A percentile compares a stretch with the other conserved stretches of the same genome.
phyloP scores from a whole-genome alignment of 1,284 basidiomycete genomes.

The Malassezia psittaci region DNA sequence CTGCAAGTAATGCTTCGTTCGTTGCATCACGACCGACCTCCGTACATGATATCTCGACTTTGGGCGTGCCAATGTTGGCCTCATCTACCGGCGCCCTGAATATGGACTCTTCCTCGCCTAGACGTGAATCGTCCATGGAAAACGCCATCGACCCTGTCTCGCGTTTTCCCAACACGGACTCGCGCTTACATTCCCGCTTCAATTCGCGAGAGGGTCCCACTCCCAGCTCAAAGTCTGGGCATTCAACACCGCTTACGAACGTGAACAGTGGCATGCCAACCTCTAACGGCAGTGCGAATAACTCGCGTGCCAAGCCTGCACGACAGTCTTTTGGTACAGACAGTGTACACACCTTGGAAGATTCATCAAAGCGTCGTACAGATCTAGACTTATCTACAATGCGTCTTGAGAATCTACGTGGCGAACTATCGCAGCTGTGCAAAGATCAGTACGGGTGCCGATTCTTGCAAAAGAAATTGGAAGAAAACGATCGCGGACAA shows the following conservation, averaged over 20 bases:
- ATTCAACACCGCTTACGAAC: too few relatives aligned
- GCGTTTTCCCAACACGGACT: background rate
- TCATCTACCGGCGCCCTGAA: background rate
- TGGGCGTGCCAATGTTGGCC: background rate
- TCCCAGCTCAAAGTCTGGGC: too few relatives aligned
- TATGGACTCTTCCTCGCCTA: background rate
- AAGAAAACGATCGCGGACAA: constrained; percentile 66
- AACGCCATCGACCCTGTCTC: background rate
- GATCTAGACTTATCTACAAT: constrained; percentile 59
- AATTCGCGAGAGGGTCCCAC: background rate
- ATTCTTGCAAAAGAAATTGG: constrained; percentile 96
- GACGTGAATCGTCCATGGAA: background rate
- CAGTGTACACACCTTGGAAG: background rate
- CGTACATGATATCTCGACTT: background rate
- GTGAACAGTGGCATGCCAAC: too few relatives aligned
- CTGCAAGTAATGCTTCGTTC: too few relatives aligned
- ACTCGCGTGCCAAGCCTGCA: background rate
- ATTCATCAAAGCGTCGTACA: constrained; percentile 6
- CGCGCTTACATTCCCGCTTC: background rate
- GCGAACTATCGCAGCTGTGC: constrained; percentile 80
- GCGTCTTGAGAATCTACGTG: constrained; percentile 84
- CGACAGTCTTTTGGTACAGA: background rate
- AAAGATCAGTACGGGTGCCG: constrained; percentile 99
- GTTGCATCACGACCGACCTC: background rate
- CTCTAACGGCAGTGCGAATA: background rate